A percentile compares a stretch with the other conserved stretches of the same genome.
phyloP scores from a whole-genome alignment of 805 yeast genomes.

The Zygosaccharomyces bailii region DNA sequence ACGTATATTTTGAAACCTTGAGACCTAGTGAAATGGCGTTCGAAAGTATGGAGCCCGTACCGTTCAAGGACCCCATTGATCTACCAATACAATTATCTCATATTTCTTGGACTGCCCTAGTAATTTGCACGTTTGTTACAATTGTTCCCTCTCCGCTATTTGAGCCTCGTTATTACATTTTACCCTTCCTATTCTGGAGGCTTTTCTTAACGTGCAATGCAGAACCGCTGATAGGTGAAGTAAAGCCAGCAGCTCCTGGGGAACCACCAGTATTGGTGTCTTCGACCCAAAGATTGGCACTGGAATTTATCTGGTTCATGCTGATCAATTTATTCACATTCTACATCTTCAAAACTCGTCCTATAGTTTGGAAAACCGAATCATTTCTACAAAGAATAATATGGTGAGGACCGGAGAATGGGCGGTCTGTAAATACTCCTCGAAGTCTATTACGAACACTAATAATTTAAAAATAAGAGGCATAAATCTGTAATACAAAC shows the following conservation, averaged over 20 bases:
- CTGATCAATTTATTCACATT: constrained; percentile 52
- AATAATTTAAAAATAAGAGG: constrained; percentile 5
- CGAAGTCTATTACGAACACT: background rate
- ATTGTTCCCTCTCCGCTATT: constrained; percentile 87
- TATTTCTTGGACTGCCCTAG: constrained; percentile 48
- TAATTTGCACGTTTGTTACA: constrained; percentile 53
- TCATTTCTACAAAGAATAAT: constrained; percentile 70
- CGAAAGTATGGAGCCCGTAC: constrained; percentile 37
- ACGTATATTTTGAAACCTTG: constrained; percentile 38
- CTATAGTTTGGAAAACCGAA: constrained; percentile 68
- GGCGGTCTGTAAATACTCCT: constrained; percentile 4
- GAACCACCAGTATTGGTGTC: constrained; percentile 21
- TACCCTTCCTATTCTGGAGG: constrained; percentile 78
- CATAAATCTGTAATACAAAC: constrained; percentile 6
- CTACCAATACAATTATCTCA: constrained; percentile 43
- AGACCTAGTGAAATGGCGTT: constrained; percentile 38
- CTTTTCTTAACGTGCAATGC: constrained; percentile 42
- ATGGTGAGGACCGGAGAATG: constrained; percentile 50
- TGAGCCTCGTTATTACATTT: constrained; percentile 88
- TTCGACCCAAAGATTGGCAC: constrained; percentile 37
- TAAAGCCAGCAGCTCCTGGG: constrained; percentile 20
- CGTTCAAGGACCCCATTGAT: constrained; percentile 35
- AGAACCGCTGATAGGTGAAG: constrained; percentile 36
- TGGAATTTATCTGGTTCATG: constrained; percentile 64
- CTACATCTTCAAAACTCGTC: constrained; percentile 52